These are phyloP conservation scores for Leishmania martiniquensis DNA, from an alignment of 208 protist species.

Conservation along the genomic window DNA sequence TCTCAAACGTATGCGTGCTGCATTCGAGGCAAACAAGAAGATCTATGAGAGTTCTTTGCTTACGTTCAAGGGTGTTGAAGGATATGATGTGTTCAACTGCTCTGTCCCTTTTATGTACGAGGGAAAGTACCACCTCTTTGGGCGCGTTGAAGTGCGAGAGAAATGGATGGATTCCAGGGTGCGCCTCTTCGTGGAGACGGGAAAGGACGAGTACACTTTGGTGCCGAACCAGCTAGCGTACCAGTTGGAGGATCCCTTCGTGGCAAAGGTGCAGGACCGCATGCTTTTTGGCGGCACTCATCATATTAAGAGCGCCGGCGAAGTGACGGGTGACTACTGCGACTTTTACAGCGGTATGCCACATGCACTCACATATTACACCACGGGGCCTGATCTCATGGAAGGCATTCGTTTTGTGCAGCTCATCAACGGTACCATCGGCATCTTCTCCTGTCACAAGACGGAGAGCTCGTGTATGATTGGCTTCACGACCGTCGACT, in stretches of 20 bases:
- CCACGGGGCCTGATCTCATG: slow-evolving; percentile 42
- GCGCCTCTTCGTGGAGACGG: slow-evolving; percentile 48
- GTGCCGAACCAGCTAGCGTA: slow-evolving; percentile 30
- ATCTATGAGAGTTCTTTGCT: slow-evolving; percentile 45
- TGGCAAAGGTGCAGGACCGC: slow-evolving; percentile 33
- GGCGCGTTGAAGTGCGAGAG: slow-evolving; percentile 36
- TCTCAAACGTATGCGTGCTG: slow-evolving; percentile 20
- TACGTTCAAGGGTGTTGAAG: slow-evolving; percentile 47
- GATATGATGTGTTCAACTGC: slow-evolving; percentile 54
- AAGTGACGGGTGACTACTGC: slow-evolving; percentile 48
- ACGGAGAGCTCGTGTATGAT: slow-evolving; percentile 24
- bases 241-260: slow-evolving; percentile 49
- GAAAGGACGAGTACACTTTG: slow-evolving; percentile 46
- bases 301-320: slow-evolving; percentile 28
- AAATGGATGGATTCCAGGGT: slow-evolving; percentile 47
- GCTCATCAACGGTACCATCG: slow-evolving; percentile 33
- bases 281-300: slow-evolving; percentile 45
- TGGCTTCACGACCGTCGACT: slow-evolving; percentile 42
- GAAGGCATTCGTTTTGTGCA: slow-evolving; percentile 43
- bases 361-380: slow-evolving; percentile 28
- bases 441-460: slow-evolving; percentile 45
- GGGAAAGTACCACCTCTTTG: slow-evolving; percentile 42
- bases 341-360: slow-evolving; percentile 42
- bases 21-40: slow-evolving; percentile 21
- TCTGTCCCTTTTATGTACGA: slow-evolving; percentile 43